phyloP scores from a whole-genome alignment of 306 rosid species.

The Senna tora region DNA sequence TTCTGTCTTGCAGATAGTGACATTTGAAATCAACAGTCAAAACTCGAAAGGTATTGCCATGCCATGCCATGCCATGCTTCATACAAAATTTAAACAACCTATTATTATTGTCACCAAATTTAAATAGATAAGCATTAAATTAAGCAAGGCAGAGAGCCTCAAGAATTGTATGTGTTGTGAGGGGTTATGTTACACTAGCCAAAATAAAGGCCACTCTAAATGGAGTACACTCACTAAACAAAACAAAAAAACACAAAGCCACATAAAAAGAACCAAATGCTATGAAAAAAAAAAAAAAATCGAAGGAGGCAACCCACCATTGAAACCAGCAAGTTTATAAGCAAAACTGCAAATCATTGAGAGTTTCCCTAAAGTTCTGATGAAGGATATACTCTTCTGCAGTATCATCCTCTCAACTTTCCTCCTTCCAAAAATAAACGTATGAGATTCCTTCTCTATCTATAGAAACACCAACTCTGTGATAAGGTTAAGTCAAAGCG shows the following conservation, averaged over 20 bases:
- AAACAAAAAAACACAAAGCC: conserved; percentile 22
- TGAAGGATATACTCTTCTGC: conserved; percentile 24
- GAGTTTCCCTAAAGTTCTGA: conserved; percentile 28
- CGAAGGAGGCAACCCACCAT: conserved; percentile 30
- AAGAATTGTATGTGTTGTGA: conserved; percentile 3
- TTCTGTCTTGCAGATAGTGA: no score
- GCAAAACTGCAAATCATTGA: conserved; percentile 29
- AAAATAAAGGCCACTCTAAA: background rate
- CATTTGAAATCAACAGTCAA: no score
- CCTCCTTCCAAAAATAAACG: conserved; percentile 34
- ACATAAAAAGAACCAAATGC: conserved; percentile 41
- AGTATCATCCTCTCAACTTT: conserved; percentile 19
- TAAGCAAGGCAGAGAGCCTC: background rate
- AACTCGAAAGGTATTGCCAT: no score
- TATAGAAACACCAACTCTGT: conserved; percentile 39
- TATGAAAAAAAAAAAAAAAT: no score
- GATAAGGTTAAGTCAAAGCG: conserved; percentile 35
- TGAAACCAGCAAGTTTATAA: conserved; percentile 34
- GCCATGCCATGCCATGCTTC: no score
- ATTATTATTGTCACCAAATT: conserved; percentile 5
- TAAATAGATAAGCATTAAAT: background rate
- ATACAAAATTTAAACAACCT: no score
- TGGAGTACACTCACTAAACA: background rate
- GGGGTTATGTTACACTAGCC: conserved; percentile 16
- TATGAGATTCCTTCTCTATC: conserved; percentile 33